Conservation (phyloP, 257 asterid species). For the Leptodermis oblonga region DNA sequence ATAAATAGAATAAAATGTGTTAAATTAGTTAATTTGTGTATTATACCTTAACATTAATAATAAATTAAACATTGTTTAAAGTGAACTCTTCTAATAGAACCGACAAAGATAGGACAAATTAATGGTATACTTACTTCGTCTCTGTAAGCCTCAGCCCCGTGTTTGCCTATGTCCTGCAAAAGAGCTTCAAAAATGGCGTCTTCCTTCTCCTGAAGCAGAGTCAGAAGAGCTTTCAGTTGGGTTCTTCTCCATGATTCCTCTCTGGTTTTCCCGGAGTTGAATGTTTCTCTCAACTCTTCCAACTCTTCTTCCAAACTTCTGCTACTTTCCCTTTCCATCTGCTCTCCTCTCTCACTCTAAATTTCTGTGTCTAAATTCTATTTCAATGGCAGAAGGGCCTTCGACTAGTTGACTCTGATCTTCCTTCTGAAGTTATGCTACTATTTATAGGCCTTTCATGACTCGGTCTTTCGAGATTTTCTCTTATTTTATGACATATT, state of each 20-base stretch:
- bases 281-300: conserved; percentile 46
- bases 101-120: too few relatives aligned
- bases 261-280: conserved; percentile 54
- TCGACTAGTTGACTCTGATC: too few relatives aligned
- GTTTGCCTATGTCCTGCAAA: conserved; percentile 68
- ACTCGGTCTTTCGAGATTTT: not conserved
- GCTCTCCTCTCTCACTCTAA: too few relatives aligned
- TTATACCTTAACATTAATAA: too few relatives aligned
- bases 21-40: too few relatives aligned
- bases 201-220: conserved; percentile 49
- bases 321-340: too few relatives aligned
- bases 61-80: too few relatives aligned
- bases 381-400: too few relatives aligned
- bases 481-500: too few relatives aligned
- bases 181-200: conserved; percentile 51
- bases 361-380: too few relatives aligned
- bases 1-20: too few relatives aligned
- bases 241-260: conserved; percentile 69
- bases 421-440: not conserved
- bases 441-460: not conserved
- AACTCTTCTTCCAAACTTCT: conserved; percentile 30
- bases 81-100: too few relatives aligned
- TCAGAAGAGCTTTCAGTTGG: conserved; percentile 45
- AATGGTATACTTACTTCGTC: conserved; percentile 55
- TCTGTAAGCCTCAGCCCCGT: conserved; percentile 55